Base-by-base conservation (phyloP, 257 asterid species). In the Scutellaria barbata region DNA sequence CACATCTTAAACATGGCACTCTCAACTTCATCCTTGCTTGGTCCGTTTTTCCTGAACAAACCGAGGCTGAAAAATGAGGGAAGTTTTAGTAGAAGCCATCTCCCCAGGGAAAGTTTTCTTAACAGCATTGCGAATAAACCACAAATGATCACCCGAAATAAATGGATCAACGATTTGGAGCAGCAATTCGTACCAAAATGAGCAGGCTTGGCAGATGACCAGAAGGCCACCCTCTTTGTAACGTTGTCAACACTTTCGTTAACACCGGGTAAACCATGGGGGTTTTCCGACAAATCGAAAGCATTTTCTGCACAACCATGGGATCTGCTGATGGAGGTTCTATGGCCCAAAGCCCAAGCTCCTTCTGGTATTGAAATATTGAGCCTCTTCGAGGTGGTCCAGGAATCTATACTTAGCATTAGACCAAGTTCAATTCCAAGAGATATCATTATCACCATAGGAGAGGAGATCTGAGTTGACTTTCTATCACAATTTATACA, bases 281-380 rank as follows among this genome's bases (percentile, higher is more conserved):
- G 97, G 54, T 85, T 84, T 75, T 82, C 89, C 3, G 86, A 71
- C 41, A 90, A 80, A 8, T 74, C 10, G 87, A 46, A 33, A 84
- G 75, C 1, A 96, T 90, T 85, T 95, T 83, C 54, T 89, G 88
- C 39, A 90, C 97, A 1, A 88, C 93, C 10, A 71, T 65, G 20
- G 97, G 74, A 84, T 92, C 98, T 0, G 97, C 96, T 33, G 98
- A 90, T 48, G 98, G 93, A 59, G 90, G 81, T 85, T 79, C 85
- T 57, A 92, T 58, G 7, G 89, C 93, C 98, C 96, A 88, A 35
- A 88, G 85, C 17, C 79, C 88, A 33, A 90, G 77, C 77, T 87
- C 61, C 74, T 83, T 89, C 70, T 85, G 92, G 83, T 89, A 91
- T 71, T 89, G 86, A n/a, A 89, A 37, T 59, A 76, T 50, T 1